Evolutionary conservation across 768 basidiomycete species (phyloP).

Genomic region (Tulasnella calospora): DNA sequence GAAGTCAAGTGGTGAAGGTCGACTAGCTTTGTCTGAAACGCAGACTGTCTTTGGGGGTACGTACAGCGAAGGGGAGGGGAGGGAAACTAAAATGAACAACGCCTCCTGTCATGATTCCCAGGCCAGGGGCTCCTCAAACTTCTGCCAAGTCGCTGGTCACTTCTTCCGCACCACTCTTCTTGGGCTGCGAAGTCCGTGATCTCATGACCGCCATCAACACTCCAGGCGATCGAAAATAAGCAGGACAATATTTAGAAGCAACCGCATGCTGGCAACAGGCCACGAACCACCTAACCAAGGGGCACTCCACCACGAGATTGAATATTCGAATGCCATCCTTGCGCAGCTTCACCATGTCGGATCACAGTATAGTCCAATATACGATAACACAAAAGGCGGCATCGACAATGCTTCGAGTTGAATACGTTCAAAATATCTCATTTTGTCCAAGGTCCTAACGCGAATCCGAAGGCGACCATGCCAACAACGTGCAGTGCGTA

Average conservation of each 20-base stretch:
- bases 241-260: neutral
- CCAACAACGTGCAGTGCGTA: constrained; percentile 54
- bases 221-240: neutral
- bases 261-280: no score
- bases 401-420: neutral
- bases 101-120: constrained; percentile 1
- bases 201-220: neutral
- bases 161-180: neutral
- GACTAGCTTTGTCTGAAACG: neutral
- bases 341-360: no score
- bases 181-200: neutral
- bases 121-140: neutral
- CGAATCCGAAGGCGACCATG: constrained; percentile 51
- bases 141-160: neutral
- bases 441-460: constrained; percentile 46
- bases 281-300: no score
- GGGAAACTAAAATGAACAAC: neutral
- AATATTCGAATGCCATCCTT: no score
- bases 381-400: neutral
- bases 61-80: neutral
- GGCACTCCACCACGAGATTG: no score
- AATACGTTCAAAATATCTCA: neutral
- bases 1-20: neutral
- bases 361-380: neutral
- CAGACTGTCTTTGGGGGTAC: neutral